Evolutionary conservation across 192 early-diverging fungal species (phyloP), one percentile per base, ranked within the genome.

Genomic region (Umbelopsis vinacea): DNA sequence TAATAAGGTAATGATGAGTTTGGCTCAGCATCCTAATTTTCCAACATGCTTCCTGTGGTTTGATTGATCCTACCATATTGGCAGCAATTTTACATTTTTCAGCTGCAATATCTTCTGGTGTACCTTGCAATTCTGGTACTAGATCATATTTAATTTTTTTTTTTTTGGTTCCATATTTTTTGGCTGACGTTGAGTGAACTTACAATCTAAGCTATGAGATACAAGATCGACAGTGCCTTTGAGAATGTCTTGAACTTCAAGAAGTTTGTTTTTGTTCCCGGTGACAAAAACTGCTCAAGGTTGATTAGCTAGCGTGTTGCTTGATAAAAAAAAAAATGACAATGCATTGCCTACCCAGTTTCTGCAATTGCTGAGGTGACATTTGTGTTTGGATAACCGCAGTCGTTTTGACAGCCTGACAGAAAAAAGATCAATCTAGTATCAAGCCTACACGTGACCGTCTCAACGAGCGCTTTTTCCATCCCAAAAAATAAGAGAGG

Each of bases 211-310:
- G 9, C 83, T 87, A 26, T 85, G 84, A 57, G 86, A 88, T 45
- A 84, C 84, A 26, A 99, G 80, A 57, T 88, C 80, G 38, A 97
- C 82, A 43, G 81, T 76, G 21, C 79, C 79, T 23, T 77, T 75
- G 17, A 99, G 88, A 71, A 99, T 96, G 19, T 83, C 85, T 68
- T 91, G 91, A 52, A 96, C 93, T 80, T 99, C 97, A 15, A 78
- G 79, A 63, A 99, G 87, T 80, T 99, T 99, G 84, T 99, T 95
- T 71, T 89, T 89, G 89, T 99, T 99, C 71, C 97, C 97, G 38
- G 95, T 96, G 12, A 97, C 96, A 84, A 97, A 97, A 15, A 89
- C 89, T 84, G 24, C 3, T 33, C 8, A 52, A 57, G 22, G 43
- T 6, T 46, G 53, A 54, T 29, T 45, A 45, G 38, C 11, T 50